Conservation (phyloP, 2,329 filamentous ascomycete species). For the Alternaria ethzedia region DNA sequence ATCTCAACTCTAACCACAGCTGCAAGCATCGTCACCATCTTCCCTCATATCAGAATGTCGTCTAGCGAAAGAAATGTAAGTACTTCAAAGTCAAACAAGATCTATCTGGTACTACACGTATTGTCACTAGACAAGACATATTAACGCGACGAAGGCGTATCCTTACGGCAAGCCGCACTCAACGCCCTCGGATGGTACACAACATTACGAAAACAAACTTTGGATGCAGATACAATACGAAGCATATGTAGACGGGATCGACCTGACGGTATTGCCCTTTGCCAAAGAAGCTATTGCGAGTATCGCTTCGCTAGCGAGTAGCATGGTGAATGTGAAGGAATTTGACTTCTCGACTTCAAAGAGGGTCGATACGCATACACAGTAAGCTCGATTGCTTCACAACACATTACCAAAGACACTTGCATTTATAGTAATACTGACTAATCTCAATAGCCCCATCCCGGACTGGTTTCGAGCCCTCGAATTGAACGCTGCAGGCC, state of each 20-base stretch:
- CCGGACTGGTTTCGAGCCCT: conserved; percentile 44
- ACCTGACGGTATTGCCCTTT: conserved; percentile 40
- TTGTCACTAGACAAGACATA: no score
- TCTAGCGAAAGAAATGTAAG: not conserved
- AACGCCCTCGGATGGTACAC: not conserved
- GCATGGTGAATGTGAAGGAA: not conserved
- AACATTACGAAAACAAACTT: not conserved
- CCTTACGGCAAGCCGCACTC: conserved; percentile 1
- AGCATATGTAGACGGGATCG: conserved; percentile 28
- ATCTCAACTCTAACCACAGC: not conserved
- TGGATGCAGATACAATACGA: conserved; percentile 19
- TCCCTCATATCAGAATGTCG: not conserved
- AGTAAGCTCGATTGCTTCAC: conserved; percentile 9
- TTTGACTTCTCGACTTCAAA: conserved; percentile 24
- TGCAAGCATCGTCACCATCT: not conserved
- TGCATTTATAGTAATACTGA: no score
- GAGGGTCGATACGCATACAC: conserved; percentile 46
- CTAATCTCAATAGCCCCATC: conserved; percentile 23
- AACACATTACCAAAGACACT: no score
- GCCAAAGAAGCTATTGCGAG: conserved; percentile 34
- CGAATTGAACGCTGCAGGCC: conserved; percentile 42
- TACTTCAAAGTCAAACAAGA: not conserved
- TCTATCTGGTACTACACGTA: not conserved
- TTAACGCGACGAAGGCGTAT: not conserved
- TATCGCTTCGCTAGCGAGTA: conserved; percentile 31